phyloP scores from a whole-genome alignment of 1,284 basidiomycete genomes.

The Hemileia vastatrix region DNA sequence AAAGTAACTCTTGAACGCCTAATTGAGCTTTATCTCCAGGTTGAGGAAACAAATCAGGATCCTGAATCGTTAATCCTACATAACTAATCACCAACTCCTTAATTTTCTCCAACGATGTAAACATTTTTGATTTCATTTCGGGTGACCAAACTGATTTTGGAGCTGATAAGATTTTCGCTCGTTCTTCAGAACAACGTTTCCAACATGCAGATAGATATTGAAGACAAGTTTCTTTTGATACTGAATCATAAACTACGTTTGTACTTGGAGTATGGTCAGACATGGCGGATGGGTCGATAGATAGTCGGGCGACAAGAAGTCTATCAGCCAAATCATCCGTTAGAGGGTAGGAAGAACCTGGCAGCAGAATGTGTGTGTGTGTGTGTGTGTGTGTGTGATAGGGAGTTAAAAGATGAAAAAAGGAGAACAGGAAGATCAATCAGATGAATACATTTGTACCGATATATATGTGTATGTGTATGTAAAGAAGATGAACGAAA shows the following conservation, averaged over 20 bases:
- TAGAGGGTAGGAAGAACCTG: slow-evolving; percentile 25
- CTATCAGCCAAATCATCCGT: slow-evolving; percentile 55
- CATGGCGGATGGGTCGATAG: slow-evolving; percentile 64
- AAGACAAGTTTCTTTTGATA: slow-evolving; percentile 67
- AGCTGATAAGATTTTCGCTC: slow-evolving; percentile 51
- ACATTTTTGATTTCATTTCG: not conserved
- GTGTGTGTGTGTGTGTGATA: too few species aligned
- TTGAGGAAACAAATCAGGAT: slow-evolving; percentile 84
- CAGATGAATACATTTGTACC: not conserved
- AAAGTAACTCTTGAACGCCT: slow-evolving; percentile 64
- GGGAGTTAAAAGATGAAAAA: too few species aligned
- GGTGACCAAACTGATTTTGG: slow-evolving; percentile 53
- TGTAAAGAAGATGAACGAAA: not conserved
- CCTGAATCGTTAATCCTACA: slow-evolving; percentile 76
- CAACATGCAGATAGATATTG: slow-evolving; percentile 86
- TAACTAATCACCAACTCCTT: slow-evolving; percentile 78
- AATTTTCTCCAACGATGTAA: slow-evolving; percentile 55
- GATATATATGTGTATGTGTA: not conserved
- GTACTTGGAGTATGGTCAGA: slow-evolving; percentile 71
- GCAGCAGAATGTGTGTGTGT: slow-evolving; percentile 8
- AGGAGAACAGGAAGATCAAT: too few species aligned
- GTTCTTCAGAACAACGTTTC: slow-evolving; percentile 61
- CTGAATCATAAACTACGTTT: slow-evolving; percentile 68
- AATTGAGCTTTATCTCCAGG: slow-evolving; percentile 46
- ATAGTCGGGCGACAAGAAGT: slow-evolving; percentile 74